A percentile compares a stretch with the other conserved stretches of the same genome.
These are phyloP conservation scores for Claviceps cyperi DNA, from an alignment of 2,329 filamentous ascomycete genomes.

Conservation along the genomic window DNA sequence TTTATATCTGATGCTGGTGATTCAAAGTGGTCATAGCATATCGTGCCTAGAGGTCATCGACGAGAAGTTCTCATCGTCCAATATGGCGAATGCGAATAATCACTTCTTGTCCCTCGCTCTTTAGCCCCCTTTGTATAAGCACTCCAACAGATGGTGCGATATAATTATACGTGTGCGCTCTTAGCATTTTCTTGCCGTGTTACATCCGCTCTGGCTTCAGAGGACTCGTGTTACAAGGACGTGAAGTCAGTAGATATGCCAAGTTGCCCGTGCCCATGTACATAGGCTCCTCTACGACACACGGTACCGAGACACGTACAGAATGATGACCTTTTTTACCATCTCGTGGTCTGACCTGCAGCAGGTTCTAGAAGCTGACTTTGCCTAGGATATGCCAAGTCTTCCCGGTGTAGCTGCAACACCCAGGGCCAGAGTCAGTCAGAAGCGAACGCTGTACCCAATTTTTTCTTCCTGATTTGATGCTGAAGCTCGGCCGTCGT, in stretches of 20 bases:
- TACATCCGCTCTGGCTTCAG: background rate
- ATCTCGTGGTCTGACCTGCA: constrained; percentile 1
- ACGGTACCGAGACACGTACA: background rate
- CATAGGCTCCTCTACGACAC: background rate
- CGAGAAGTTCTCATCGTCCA: too few relatives aligned
- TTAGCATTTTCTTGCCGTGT: background rate
- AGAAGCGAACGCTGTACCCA: constrained; percentile 22
- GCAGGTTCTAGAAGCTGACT: constrained; percentile 2
- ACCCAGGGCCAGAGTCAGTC: constrained; percentile 33
- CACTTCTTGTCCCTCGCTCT: background rate
- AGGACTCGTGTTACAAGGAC: background rate
- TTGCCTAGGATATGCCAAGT: constrained; percentile 33
- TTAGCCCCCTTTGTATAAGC: background rate
- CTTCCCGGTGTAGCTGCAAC: constrained; percentile 38
- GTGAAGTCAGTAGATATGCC: background rate
- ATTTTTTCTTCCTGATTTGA: background rate
- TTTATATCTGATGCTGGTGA: background rate
- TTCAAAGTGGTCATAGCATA: background rate
- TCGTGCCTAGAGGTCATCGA: background rate
- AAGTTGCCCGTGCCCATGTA: background rate
- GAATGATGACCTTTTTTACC: background rate
- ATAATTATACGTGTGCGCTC: background rate
- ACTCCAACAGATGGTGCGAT: background rate
- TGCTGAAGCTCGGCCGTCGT: background rate
- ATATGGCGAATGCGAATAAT: background rate